These are phyloP conservation scores for Mayamaea pseudoterrestris DNA, from an alignment of 108 stramenopile species.

Conservation along the genomic window DNA sequence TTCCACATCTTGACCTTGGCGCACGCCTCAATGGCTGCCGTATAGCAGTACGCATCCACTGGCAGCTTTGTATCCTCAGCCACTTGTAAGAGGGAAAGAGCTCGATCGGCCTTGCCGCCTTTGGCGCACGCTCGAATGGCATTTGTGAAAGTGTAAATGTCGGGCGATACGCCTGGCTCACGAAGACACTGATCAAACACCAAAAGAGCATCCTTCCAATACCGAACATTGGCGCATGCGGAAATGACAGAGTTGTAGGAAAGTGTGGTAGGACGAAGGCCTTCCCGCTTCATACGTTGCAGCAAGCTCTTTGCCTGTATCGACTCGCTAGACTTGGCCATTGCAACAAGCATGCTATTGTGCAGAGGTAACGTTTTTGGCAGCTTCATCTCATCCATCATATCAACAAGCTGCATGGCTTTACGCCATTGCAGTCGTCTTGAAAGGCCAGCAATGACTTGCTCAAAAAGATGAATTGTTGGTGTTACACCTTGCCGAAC, in stretches of 20 bases:
- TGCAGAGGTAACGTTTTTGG: constrained; percentile 30
- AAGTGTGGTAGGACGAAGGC: constrained; percentile 34
- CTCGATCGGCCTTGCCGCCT: constrained; percentile 36
- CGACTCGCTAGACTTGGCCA: constrained; percentile 32
- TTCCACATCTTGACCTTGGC: constrained; percentile 51
- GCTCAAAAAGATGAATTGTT: constrained; percentile 39
- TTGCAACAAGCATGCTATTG: constrained; percentile 44
- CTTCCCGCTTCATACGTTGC: constrained; percentile 29
- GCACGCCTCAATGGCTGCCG: constrained; percentile 66
- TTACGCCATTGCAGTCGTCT: constrained; percentile 37
- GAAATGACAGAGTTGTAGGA: constrained; percentile 58
- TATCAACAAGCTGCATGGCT: constrained; percentile 36
- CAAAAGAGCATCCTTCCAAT: constrained; percentile 51
- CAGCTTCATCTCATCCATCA: constrained; percentile 35
- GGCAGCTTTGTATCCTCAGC: constrained; percentile 43
- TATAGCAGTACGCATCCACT: constrained; percentile 64
- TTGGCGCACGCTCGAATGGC: constrained; percentile 64
- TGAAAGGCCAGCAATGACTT: constrained; percentile 34
- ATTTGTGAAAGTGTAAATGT: constrained; percentile 70
- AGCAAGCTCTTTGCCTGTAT: constrained; percentile 36
- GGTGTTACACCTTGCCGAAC: constrained; percentile 11
- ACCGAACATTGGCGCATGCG: constrained; percentile 38
- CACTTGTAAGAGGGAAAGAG: constrained; percentile 44
- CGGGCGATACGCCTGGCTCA: constrained; percentile 50
- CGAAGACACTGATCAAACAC: constrained; percentile 52